These are phyloP conservation scores for Malus hybrid DNA, from an alignment of 331 rosid genomes.

Conservation along the genomic window DNA sequence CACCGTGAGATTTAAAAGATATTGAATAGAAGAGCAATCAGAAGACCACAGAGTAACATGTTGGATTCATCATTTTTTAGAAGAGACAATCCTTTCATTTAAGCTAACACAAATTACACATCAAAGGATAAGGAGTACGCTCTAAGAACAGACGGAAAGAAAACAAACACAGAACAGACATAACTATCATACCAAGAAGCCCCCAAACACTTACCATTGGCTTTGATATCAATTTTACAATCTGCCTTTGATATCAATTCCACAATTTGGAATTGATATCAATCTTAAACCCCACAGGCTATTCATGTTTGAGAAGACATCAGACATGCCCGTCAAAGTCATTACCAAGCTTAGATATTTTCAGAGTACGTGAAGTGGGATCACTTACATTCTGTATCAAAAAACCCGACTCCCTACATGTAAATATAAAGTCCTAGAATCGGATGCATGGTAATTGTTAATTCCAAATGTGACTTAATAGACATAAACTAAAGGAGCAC, in stretches of 20 bases:
- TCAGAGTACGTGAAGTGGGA: background rate
- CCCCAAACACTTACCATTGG: background rate
- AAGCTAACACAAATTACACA: no score
- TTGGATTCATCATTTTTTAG: background rate
- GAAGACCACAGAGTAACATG: no score
- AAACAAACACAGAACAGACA: no score
- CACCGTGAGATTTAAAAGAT: no score
- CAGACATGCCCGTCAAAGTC: background rate
- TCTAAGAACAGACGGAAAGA: no score
- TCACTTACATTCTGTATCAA: background rate
- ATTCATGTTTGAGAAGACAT: background rate
- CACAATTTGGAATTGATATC: background rate
- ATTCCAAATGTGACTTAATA: background rate
- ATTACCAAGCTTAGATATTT: background rate
- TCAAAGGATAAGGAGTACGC: no score
- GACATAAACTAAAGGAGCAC: no score
- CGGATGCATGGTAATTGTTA: background rate
- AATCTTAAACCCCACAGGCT: background rate
- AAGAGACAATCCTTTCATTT: background rate
- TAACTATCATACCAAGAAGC: background rate
- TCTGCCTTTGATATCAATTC: background rate
- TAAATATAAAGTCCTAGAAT: background rate
- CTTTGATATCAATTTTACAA: background rate
- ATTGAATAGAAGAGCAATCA: no score
- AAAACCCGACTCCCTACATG: background rate